Evolutionary conservation across 352 stramenopile genomes (phyloP), one percentile per base, ranked within the genome.

Genomic region (Globisporangium spiculum): DNA sequence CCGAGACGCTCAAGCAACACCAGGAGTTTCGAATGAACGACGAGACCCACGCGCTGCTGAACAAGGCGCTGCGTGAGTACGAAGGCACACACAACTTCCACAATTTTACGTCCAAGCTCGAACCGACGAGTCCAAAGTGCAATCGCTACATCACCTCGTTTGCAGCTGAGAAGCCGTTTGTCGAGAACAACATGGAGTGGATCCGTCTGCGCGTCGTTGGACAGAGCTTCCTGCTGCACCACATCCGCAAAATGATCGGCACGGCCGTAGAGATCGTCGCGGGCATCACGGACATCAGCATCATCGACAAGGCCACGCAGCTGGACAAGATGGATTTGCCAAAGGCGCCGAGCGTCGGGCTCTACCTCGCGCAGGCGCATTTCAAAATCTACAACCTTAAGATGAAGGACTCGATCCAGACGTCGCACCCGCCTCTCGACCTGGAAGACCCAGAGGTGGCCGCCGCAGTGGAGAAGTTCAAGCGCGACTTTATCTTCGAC

Each of bases 221-320:
- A 18, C 97, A 99, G 75, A 98, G 94, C 53, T 99, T 99, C 76
- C 73, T 99, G 46, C 75, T 99, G 46, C 94, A 99, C 73, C 97
- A 99, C 76, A 99, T 99, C 70, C 95, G 97, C 54, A 99, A 99
- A 79, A 99, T 99, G 97, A 94, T 99, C 46, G 89, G 87, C 54
- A 88, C 75, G 58, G 84, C 86, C 1, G 82, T 91, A 24, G 89
- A 96, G 59, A 74, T 96, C 38, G 77, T 94, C 27, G 81, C 85
- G 7, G 86, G 84, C 14, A 73, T 89, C 9, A 81, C 84, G 16
- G 66, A 75, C 18, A 60, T 74, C 8, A 69, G 67, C 14, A 87
- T 86, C 0, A 91, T 96, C 58, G 67, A 79, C 27, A 75, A 73
- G 2, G 84, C 86, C 24, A 90, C 85, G 57, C 67, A 84, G 65